A percentile compares a stretch with the other conserved stretches of the same genome.
Conservation (phyloP, 495 filamentous ascomycete species). For the Penicillium pancosmium region DNA sequence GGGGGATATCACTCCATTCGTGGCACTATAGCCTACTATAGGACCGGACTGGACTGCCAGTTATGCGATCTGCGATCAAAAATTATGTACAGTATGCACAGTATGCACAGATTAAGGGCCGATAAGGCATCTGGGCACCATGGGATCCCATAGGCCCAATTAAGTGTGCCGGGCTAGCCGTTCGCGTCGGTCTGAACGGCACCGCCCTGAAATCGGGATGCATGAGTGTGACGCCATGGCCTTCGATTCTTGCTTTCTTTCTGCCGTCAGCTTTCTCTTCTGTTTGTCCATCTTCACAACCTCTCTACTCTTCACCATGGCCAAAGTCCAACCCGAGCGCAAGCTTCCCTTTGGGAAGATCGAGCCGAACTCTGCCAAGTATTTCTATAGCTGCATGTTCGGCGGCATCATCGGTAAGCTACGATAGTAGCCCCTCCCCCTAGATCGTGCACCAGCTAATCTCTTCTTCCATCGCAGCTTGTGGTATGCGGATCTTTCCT, state of each 20-base stretch:
- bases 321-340: conserved; percentile 33
- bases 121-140: too few species aligned
- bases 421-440: neutral
- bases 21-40: too few species aligned
- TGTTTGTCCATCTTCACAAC: too few species aligned
- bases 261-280: conserved; percentile 1
- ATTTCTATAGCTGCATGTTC: conserved; percentile 65
- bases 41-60: too few species aligned
- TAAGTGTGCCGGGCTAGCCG: conserved; percentile 23
- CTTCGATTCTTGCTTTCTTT: neutral
- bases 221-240: conserved; percentile 23
- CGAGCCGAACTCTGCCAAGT: conserved; percentile 67
- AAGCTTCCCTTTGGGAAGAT: conserved; percentile 57
- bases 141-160: neutral
- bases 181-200: conserved; percentile 14
- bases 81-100: neutral
- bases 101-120: neutral
- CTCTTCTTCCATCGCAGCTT: conserved; percentile 43
- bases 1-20: too few species aligned
- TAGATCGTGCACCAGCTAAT: conserved; percentile 9
- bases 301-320: conserved; percentile 27
- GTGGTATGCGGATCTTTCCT: conserved; percentile 47
- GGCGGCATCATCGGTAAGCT: conserved; percentile 65
- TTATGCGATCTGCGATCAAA: neutral
- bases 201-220: neutral